Evolutionary conservation across 768 basidiomycete species (phyloP), one percentile per base, ranked within the genome.

Genomic region (Mycena belliarum): DNA sequence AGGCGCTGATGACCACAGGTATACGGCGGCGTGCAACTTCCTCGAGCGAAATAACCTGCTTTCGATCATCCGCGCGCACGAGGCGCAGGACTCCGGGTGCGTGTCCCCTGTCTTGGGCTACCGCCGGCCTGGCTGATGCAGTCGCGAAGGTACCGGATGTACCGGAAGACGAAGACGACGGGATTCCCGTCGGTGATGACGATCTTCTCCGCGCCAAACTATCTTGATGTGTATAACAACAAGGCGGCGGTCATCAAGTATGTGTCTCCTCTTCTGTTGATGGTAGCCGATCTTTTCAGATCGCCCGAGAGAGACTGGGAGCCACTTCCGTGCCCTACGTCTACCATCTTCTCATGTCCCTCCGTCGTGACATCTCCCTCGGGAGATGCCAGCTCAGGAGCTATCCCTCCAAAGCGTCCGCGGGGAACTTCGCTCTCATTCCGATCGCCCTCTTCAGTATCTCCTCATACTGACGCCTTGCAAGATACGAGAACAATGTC

Each of bases 141-240:
- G 9, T 9, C 24, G 61, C 12, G 29, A 32, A 93, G 93, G 14
- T 97, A 96, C 71, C 92, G 95, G 50, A 98, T 98, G 97, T 98
- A 98, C 70, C 91, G 95, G 64, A 99, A 99, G 75, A 98, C 96
- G 7, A 93, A 93, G 74, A 91, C 93, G 25, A 98, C 95, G 0
- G 95, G 96, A 11, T 98, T 99, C 80, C 96, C 96, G 18, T 96
- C 95, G 11, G 94, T 99, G 53, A 98, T 99, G 95, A 98, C 96
- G 23, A 95, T 99, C 67, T 99, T 99, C 77, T 95, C 93, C 12
- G 95, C 95, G 7, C 97, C 97, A 40, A 95, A 98, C 71, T 98
- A 98, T 70, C 88, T 98, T 57, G 96, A 98, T 66, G 91, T 98
- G 24, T 98, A 98, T 74, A 94, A 96, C 73, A 99, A 99, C 79